These are phyloP conservation scores for Bryopsis sp. DNA, from an alignment of 139 green algal species.

Conservation along the genomic window DNA sequence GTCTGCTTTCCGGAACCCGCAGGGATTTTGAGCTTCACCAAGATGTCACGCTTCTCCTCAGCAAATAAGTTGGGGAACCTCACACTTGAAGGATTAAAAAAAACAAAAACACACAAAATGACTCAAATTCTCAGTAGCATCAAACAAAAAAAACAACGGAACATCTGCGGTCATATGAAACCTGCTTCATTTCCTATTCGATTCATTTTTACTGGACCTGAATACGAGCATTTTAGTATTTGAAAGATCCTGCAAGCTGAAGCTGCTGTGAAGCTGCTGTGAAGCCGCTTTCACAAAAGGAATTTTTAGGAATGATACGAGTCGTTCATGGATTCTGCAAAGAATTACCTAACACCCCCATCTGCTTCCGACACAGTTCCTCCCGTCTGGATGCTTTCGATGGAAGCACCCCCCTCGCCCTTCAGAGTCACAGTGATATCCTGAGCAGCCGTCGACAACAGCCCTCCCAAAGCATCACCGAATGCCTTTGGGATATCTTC, in stretches of 20 bases:
- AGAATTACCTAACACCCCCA: neutral
- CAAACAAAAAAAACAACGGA: no score
- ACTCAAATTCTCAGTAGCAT: no score
- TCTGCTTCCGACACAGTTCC: neutral
- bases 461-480: slow-evolving; percentile 7
- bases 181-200: no score
- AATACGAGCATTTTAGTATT: no score
- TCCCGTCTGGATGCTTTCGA: neutral
- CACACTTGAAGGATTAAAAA: neutral
- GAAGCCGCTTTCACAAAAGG: no score
- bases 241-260: neutral
- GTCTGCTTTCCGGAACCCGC: neutral
- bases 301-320: no score
- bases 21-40: neutral
- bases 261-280: neutral
- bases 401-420: neutral
- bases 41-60: neutral
- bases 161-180: no score
- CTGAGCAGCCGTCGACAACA: neutral
- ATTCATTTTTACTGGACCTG: no score
- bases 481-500: slow-evolving; percentile 15
- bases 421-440: neutral
- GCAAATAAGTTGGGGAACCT: slow-evolving; percentile 10
- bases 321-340: no score
- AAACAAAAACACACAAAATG: no score